Conservation (phyloP, 495 filamentous ascomycete species). For the Tuber microsphaerosporum region DNA sequence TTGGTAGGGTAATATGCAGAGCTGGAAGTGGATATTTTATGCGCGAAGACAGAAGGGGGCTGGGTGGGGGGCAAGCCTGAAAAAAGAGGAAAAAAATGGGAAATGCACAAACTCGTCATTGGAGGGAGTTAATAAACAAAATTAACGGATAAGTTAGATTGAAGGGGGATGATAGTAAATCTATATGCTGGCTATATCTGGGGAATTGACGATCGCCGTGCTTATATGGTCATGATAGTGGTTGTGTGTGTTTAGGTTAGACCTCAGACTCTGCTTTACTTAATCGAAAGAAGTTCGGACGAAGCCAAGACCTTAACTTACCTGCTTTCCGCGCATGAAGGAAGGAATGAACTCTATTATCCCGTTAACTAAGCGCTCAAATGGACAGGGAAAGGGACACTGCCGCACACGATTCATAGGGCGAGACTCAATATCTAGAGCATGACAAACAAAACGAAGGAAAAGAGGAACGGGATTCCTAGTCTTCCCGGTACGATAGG, state of each 20-base stretch:
- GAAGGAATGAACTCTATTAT: neutral
- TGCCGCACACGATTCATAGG: neutral
- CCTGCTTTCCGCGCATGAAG: too few relatives aligned
- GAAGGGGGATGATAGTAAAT: neutral
- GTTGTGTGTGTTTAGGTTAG: neutral
- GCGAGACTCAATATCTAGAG: neutral
- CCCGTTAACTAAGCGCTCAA: neutral
- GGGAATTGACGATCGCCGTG: neutral
- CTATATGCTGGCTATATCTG: neutral
- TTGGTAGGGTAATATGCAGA: slow-evolving; percentile 1
- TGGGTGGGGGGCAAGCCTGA: neutral
- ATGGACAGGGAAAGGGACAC: neutral
- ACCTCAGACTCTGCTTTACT: neutral
- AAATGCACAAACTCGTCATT: neutral
- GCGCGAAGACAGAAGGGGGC: neutral
- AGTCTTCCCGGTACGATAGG: neutral
- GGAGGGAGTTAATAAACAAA: neutral
- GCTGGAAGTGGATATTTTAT: neutral
- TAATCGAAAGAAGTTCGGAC: neutral
- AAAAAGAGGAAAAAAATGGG: too few relatives aligned
- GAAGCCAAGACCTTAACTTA: neutral
- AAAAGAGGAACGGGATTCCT: neutral
- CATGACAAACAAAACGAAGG: neutral
- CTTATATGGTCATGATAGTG: neutral
- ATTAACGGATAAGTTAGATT: neutral